A percentile compares a stretch with the other conserved stretches of the same genome.
Conservation (phyloP, 306 rosid genomes). For the Cucurbita pepo region DNA sequence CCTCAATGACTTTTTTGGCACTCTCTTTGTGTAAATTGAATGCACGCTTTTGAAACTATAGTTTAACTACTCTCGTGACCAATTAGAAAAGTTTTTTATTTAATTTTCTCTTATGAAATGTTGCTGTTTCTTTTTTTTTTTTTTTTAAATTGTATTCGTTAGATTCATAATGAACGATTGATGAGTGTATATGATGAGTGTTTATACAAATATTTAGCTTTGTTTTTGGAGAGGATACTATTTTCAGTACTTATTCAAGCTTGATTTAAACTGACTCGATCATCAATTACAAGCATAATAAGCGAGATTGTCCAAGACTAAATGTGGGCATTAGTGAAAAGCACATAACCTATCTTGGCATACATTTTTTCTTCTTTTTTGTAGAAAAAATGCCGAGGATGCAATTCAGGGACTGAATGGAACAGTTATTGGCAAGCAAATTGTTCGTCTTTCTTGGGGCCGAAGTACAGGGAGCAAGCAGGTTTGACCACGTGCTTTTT, state of each 20-base stretch:
- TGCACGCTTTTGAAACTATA: no score
- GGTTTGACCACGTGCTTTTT: constrained; percentile 22
- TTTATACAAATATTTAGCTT: background rate
- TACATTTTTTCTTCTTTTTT: background rate
- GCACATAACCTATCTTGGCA: background rate
- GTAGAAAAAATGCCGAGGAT: constrained; percentile 93
- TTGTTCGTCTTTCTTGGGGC: constrained; percentile 98
- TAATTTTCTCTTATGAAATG: no score
- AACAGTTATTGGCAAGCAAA: constrained; percentile 82
- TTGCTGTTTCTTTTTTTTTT: no score
- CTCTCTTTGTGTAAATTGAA: no score
- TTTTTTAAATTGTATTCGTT: background rate
- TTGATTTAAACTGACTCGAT: background rate
- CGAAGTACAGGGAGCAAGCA: constrained; percentile 93
- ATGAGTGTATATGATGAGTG: background rate
- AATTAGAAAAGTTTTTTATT: no score
- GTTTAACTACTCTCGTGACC: no score
- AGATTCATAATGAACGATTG: background rate
- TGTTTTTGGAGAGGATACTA: background rate
- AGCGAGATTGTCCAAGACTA: background rate
- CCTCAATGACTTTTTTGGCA: no score
- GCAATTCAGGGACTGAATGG: constrained; percentile 81
- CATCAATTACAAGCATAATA: background rate
- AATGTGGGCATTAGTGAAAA: background rate
- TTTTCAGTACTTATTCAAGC: background rate